Evolutionary conservation across 2,329 filamentous ascomycete species (phyloP).

Genomic region (Thielaviopsis populi): DNA sequence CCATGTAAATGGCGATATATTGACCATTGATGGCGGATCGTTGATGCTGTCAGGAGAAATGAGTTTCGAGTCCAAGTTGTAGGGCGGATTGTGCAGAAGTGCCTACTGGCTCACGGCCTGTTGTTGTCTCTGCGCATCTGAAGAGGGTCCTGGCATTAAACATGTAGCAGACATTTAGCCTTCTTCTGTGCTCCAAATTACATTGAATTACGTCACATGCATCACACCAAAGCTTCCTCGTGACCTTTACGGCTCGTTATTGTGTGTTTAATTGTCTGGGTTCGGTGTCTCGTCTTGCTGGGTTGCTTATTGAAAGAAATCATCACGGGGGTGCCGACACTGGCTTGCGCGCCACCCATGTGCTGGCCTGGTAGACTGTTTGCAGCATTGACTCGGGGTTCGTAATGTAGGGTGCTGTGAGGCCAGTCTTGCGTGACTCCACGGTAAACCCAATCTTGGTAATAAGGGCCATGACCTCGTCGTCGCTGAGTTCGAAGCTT

Average conservation of each 20-base stretch:
- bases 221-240: not conserved
- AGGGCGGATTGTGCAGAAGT: constrained; percentile 9
- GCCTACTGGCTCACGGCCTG: not conserved
- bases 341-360: constrained; percentile 74
- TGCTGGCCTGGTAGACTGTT: constrained; percentile 62
- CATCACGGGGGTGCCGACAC: not conserved
- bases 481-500: constrained; percentile 75
- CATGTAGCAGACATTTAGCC: not conserved
- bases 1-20: constrained; percentile 56
- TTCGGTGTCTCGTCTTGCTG: not conserved
- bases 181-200: not conserved
- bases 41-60: constrained; percentile 36
- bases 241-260: not conserved
- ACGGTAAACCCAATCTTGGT: constrained; percentile 62
- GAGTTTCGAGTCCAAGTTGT: constrained; percentile 30
- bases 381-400: constrained; percentile 74
- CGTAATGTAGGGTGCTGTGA: constrained; percentile 75
- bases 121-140: not conserved
- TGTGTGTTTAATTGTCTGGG: not conserved
- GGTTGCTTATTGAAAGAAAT: constrained; percentile 8
- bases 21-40: constrained; percentile 57
- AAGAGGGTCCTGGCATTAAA: not conserved
- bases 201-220: not conserved
- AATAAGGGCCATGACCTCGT: constrained; percentile 70
- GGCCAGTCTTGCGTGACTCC: constrained; percentile 42